Conservation (phyloP, 306 rosid species). For the Ammopiptanthus mongolicus region DNA sequence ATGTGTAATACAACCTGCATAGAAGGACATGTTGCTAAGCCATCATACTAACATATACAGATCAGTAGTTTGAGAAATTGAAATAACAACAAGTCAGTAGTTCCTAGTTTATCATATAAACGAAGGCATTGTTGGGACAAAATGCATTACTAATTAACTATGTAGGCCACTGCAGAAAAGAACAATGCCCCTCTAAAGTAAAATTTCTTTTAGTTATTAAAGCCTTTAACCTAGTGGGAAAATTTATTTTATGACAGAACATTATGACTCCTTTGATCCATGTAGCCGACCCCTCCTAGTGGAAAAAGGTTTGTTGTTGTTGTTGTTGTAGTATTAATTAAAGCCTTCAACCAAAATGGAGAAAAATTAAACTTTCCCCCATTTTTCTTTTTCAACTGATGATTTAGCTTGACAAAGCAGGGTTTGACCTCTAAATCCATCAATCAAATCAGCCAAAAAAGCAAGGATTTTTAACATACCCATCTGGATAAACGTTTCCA, state of each 20-base stretch:
- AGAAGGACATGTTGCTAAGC: conserved; percentile 6
- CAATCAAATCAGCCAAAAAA: neutral
- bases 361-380: neutral
- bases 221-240: neutral
- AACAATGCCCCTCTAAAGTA: neutral
- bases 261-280: no score
- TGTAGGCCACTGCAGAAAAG: neutral
- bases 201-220: neutral
- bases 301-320: no score
- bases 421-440: conserved; percentile 2
- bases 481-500: conserved; percentile 76
- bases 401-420: neutral
- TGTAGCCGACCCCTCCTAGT: no score
- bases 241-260: no score
- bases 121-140: conserved; percentile 3
- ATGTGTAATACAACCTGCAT: conserved; percentile 65
- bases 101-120: conserved; percentile 7
- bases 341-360: neutral
- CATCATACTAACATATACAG: neutral
- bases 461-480: conserved; percentile 38
- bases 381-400: neutral
- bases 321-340: no score
- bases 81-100: neutral
- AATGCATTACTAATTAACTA: neutral
- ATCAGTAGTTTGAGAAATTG: neutral